Conservation (phyloP, 2,329 filamentous ascomycete species). For the Verticillium klebahnii region DNA sequence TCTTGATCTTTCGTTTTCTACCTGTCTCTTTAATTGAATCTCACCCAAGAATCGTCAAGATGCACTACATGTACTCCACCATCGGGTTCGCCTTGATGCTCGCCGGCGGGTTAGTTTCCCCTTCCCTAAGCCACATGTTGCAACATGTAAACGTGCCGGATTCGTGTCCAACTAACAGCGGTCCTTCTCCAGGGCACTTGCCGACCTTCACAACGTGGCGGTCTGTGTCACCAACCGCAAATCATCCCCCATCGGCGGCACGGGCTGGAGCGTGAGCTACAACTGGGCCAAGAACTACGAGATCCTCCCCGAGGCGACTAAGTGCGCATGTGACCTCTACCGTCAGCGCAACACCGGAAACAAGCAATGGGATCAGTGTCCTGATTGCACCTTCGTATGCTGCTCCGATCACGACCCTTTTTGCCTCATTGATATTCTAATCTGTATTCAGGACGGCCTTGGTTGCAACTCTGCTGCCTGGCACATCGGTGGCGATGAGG, state of each 20-base stretch:
- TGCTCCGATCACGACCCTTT: neutral
- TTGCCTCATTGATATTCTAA: neutral
- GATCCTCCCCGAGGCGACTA: conserved; percentile 5
- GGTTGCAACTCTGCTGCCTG: conserved; percentile 7
- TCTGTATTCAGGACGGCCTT: neutral
- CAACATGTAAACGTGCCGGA: neutral
- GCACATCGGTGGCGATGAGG: conserved; percentile 13
- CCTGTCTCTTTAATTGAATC: neutral
- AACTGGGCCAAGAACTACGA: conserved; percentile 6
- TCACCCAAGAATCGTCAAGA: neutral
- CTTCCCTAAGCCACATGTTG: neutral
- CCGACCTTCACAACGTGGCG: conserved; percentile 2
- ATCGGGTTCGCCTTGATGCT: neutral
- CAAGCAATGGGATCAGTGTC: conserved; percentile 14
- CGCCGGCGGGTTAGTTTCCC: neutral
- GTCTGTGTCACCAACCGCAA: neutral
- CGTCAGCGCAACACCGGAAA: conserved; percentile 12
- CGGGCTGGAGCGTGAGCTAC: conserved; percentile 5
- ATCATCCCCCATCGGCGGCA: conserved; percentile 3
- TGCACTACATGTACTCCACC: neutral
- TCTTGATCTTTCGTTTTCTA: neutral
- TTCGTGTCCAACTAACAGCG: neutral
- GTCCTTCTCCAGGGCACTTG: neutral
- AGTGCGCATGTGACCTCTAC: conserved; percentile 11
- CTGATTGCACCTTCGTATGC: conserved; percentile 9